Base-by-base conservation (phyloP, 2,329 filamentous ascomycete species). In the Fusarium sp. region DNA sequence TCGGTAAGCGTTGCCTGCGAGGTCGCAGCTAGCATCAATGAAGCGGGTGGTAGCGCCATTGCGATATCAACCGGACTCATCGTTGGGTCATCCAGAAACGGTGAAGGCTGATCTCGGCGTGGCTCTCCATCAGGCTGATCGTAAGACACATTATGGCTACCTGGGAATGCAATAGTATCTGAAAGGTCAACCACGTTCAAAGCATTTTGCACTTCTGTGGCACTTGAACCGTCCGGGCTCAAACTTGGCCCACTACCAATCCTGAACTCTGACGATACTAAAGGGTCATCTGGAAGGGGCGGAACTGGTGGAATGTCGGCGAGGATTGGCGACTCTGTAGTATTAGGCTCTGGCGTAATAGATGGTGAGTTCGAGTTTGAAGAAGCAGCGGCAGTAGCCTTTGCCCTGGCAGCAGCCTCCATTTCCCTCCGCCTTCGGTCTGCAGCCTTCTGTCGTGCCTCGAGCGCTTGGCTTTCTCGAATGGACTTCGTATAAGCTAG, bases 401-500 rank as follows among this genome's bases (percentile, higher is more conserved):
- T 82, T 65, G 84, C 79, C 71, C 81, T 80, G 63, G 84, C 81
- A 56, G 83, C 83, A 66, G 82, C 82, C 74, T 87, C 84, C 77
- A 86, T 80, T 71, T 88, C 86, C 78, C 84, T 86, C 69, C 85
- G 83, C 72, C 85, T 87, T 62, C 76, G 75, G 69, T 89, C 87
- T 27, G 86, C 86, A 38, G 87, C 87, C 57, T 83, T 83, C 78
- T 86, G 83, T 77, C 86, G 85, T 57, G 85, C 86, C 63, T 87
- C 86, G n/a, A 84, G 81, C 65, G 88, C 90, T 78, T 93, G 91
- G 75, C 85, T 92, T 78, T 94, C 92, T 70, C 92, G 89, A 52
- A 96, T 90, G n/a, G 92, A 94, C 79, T 93, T 93, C 75, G 90
- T 95, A 80, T 97, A 95, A 19, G 94, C 94, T 63, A 94, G 89